Evolutionary conservation across 441 rosid genomes (phyloP), one percentile per base, ranked within the genome.

Genomic region (Erodium trifolium): DNA sequence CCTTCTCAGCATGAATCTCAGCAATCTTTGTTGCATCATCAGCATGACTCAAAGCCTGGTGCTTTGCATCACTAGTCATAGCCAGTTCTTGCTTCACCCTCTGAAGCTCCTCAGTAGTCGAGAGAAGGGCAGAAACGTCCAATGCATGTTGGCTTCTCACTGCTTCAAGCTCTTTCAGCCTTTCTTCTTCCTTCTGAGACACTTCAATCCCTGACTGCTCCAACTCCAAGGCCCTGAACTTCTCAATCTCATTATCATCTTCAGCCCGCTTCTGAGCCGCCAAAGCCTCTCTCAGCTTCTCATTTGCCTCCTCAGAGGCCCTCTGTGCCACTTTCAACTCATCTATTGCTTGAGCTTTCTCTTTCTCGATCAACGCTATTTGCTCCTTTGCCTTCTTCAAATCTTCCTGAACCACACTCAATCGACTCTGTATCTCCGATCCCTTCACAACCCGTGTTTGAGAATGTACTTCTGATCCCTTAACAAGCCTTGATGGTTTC

Each of bases 261-360:
- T 86, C 92, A 0, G 96, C 96, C 78, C 82, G 83, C 78, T 84
- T 88, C 81, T 90, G 96, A 63, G 97, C 92, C 73, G 82, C 87
- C 77, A 90, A 66, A 47, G 97, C 96, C 78, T 90, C 91, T 73
- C 73, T 84, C 12, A 93, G 90, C 81, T 87, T 93, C 79, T 84
- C 86, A 74, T 82, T 90, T 19, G 87, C 88, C 27, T 23, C 27
- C 27, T 23, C 27, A 23, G 27, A 23, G 27, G 27, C 27, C 27
- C 27, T 23, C 27, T 23, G 27, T 23, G 27, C 27, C 78, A 83
- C 88, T 79, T 87, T 88, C 72, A 88, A 84, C 68, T 86, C 96
- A 43, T 83, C 82, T 65, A 87, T 14, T 0, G 94, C 89, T 71
- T 78, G 80, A 16, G 74, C 78, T 77, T 90, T 93, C 75, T 88